phyloP scores from a whole-genome alignment of 306 rosid genomes.

The Mucuna pruriens region DNA sequence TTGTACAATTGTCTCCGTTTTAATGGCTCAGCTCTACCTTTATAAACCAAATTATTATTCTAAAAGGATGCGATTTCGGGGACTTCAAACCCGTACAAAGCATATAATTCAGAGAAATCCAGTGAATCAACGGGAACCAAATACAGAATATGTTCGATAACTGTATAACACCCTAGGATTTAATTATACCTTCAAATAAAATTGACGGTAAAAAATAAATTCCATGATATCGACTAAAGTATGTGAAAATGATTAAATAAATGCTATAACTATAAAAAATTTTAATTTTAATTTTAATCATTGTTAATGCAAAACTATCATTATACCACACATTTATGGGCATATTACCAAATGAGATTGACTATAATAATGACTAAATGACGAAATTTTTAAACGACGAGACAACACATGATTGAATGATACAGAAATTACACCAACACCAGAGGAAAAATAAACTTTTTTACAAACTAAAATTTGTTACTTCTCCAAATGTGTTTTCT shows the following conservation, averaged over 20 bases:
- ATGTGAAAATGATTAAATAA: neutral
- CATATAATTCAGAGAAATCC: neutral
- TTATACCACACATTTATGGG: neutral
- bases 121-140: neutral
- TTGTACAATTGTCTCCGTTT: too few species aligned
- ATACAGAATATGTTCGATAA: neutral
- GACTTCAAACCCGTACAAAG: neutral
- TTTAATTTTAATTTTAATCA: neutral
- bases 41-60: neutral
- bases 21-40: neutral
- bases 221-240: neutral
- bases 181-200: neutral
- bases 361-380: neutral
- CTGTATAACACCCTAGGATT: neutral
- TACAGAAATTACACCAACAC: neutral
- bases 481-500: neutral
- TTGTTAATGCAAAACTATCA: neutral
- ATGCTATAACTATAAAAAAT: neutral
- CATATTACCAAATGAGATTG: neutral
- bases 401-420: neutral
- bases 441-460: neutral
- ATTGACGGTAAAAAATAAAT: neutral
- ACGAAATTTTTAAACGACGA: neutral
- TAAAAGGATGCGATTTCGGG: neutral
- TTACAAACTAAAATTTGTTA: neutral